A percentile compares a stretch with the other conserved stretches of the same genome.
phyloP scores from a whole-genome alignment of 345 rosid genomes.

The sweet orange (Citrus sinensis) region DNA sequence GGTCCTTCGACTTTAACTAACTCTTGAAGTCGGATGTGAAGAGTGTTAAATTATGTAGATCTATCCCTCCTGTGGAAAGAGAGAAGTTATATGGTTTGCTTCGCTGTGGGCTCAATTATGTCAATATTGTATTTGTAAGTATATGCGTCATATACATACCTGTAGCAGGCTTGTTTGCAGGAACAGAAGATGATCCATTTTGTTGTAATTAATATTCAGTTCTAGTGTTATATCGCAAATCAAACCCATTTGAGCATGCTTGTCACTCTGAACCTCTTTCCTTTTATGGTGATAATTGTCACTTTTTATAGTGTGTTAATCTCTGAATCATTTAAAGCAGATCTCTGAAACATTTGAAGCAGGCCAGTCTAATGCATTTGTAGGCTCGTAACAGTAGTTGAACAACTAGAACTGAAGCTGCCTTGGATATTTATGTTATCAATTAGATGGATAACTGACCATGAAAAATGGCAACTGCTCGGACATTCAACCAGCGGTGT shows the following conservation, averaged over 20 bases:
- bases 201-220: not conserved
- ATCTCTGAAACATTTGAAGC: not conserved
- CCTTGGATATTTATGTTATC: not conserved
- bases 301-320: not conserved
- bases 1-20: constrained; percentile 5
- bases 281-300: not conserved
- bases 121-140: constrained; percentile 12
- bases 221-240: not conserved
- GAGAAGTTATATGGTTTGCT: constrained; percentile 7
- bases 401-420: not conserved
- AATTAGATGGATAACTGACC: not conserved
- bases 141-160: constrained; percentile 12
- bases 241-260: not conserved
- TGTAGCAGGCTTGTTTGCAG: constrained; percentile 1
- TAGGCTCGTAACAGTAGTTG: not conserved
- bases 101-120: constrained; percentile 11
- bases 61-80: constrained; percentile 3
- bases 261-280: not conserved
- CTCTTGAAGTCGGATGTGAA: constrained; percentile 20
- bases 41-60: constrained; percentile 5
- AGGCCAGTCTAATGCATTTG: not conserved
- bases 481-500: not conserved
- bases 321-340: not conserved
- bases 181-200: not conserved
- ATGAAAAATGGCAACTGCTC: not conserved